Base-by-base conservation (phyloP, 2,329 filamentous ascomycete species). In the Aphanocladium album region DNA sequence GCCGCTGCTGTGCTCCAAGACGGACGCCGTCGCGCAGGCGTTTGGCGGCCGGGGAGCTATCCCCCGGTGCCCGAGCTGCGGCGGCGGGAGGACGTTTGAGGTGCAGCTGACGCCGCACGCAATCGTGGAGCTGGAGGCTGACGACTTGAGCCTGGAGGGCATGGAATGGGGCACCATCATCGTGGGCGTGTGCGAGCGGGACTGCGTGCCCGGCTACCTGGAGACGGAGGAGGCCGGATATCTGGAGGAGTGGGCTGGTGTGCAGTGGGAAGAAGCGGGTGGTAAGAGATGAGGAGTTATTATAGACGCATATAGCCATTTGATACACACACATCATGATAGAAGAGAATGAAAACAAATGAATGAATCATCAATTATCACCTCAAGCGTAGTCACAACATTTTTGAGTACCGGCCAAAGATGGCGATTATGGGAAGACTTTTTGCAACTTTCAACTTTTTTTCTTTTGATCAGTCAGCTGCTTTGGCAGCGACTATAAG, bases 161-260 rank as follows among this genome's bases (percentile, higher is more conserved):
- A 99, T 99, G 95, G 95, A 99, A 69, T 99, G 95, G 95, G 93
- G 93, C 0, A 98, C 92, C 0, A 83, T 99, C 9, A 85, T 99
- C 61, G 79, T 98, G 41, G 92, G 86, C 0, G 91, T 96, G 8
- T 99, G 95, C 73, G 85, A 83, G 65, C 84, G 77, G 70, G 91
- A 98, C 72, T 98, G 95, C 71, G 80, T 82, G 68, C 84, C 85
- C 17, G 73, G 73, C 6, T 82, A 83, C 0, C 80, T 85, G 7
- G 73, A 75, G 14, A 78, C 81, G 39, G 89, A 86, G 0, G 81
- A 86, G 69, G 83, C 87, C 0, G 90, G 88, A 1, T 98, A 96
- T 75, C 69, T 92, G 19, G 95, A 98, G 78, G 95, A 99, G 75
- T 99, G 95, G 93, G 87, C 84, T n/a, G 95, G 93, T 7, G 95